A percentile compares a stretch with the other conserved stretches of the same genome.
Evolutionary conservation across 2,329 filamentous ascomycete genomes (phyloP).

Genomic region (Rhynchosporium agropyri): DNA sequence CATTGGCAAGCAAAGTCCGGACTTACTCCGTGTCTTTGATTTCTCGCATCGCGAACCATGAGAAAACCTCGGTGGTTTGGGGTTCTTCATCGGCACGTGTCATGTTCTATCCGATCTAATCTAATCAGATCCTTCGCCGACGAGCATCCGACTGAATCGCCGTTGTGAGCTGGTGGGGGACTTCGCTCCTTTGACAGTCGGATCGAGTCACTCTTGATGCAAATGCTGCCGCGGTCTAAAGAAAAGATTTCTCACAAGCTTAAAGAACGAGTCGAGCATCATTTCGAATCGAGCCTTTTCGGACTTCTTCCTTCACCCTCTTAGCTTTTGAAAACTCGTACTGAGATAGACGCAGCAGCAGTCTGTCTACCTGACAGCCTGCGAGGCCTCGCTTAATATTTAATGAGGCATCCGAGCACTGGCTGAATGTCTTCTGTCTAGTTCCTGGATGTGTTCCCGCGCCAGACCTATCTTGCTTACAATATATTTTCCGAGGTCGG

Average conservation of each 20-base stretch:
- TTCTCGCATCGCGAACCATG: too few species aligned
- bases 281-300: too few species aligned
- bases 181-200: background rate
- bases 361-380: background rate
- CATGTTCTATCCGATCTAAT: conserved; percentile 7
- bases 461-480: background rate
- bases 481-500: conserved; percentile 7
- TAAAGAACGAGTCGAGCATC: too few species aligned
- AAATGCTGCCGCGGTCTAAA: too few species aligned
- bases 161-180: background rate
- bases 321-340: background rate
- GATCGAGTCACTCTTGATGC: background rate
- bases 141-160: conserved; percentile 5
- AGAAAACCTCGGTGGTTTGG: background rate
- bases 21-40: too few species aligned
- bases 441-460: background rate
- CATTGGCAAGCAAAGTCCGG: too few species aligned
- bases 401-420: conserved; percentile 6
- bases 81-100: conserved; percentile 6
- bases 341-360: background rate
- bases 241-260: too few species aligned
- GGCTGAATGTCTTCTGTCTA: background rate
- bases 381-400: background rate
- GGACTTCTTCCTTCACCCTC: too few species aligned
- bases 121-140: conserved; percentile 5